Evolutionary conservation across 2,329 filamentous ascomycete genomes (phyloP), one percentile per base, ranked within the genome.

Genomic region (Colletotrichum magnum): DNA sequence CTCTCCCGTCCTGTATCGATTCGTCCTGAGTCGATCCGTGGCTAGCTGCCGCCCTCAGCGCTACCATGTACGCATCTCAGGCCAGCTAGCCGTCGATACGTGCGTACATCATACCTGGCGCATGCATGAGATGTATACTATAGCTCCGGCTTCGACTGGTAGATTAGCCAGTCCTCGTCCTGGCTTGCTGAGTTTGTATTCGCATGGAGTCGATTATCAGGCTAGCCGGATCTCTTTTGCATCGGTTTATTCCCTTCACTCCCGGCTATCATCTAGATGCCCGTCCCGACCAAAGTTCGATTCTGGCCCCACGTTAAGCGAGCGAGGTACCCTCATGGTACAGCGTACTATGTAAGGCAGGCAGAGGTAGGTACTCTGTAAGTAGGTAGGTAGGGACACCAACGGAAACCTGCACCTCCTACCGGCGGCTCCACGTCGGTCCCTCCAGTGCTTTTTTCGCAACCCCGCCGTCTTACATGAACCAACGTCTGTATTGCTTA

Each of bases 391-490:
- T 18, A 24, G 21, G 21, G 21, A 24, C 21, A 24, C 3, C 21
- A 4, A 24, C 36, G 36, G 58, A 52, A 52, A 41, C 41, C 26
- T 58, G 58, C 62, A 36, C 36, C 39, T 59, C 56, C 56, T 18
- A 58, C 26, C 32, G 26, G 24, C 47, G 52, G 59, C 59, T 52
- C 65, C 28, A 32, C 45, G 54, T 54, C 24, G 41, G 45, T 60
- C 52, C 18, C 36, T 57, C 50, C 32, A 21, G 32, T 21, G 39
- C 45, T 58, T 48, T 28, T 24, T 48, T 48, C 24, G 28, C n/a
- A 59, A 48, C 54, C 47, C 54, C 65, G 36, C 64, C 26, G 48
- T 58, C 62, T 53, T 43, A 60, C 54, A 69, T 58, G 56, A 69
- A 57, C 50, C 66, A 60, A 47, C 54, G 36, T 45, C 54, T 15